These are phyloP conservation scores for Cinnamomum micranthum DNA, from an alignment of 164 flowering plant genomes.

Conservation along the genomic window DNA sequence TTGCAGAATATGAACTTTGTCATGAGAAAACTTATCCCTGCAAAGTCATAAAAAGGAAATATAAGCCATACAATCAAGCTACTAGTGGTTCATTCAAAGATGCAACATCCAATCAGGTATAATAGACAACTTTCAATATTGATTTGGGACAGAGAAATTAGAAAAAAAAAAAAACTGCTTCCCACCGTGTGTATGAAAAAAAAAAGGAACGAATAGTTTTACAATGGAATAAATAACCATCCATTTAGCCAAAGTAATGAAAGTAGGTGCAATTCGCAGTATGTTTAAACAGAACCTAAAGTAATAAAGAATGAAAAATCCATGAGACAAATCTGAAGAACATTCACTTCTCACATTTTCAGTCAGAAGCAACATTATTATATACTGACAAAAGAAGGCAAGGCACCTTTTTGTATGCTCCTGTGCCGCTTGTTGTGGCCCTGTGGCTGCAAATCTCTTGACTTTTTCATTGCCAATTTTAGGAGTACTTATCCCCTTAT, in stretches of 20 bases:
- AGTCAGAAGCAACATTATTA: neutral
- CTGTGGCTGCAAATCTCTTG: slow-evolving; percentile 33
- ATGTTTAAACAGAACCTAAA: neutral
- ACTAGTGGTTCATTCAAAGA: neutral
- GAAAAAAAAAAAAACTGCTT: neutral
- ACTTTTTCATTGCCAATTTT: slow-evolving; percentile 18
- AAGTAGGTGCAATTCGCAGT: neutral
- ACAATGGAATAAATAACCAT: neutral
- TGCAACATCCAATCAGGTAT: neutral
- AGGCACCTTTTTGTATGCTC: slow-evolving; percentile 48
- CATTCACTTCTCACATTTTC: too few species aligned
- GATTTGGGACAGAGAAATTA: neutral
- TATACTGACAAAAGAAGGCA: neutral
- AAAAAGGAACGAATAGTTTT: too few species aligned
- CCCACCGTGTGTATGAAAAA: neutral
- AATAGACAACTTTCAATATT: neutral
- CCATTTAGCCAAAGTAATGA: neutral
- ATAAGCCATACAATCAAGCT: neutral
- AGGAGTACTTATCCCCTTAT: slow-evolving; percentile 28
- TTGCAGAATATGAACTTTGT: slow-evolving; percentile 39
- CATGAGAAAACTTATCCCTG: slow-evolving; percentile 60
- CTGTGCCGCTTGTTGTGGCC: slow-evolving; percentile 33
- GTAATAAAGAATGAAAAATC: neutral
- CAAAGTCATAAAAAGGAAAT: slow-evolving; percentile 13
- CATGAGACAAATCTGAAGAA: too few species aligned